Conservation (phyloP, 306 rosid species). For the Morella rubra region DNA sequence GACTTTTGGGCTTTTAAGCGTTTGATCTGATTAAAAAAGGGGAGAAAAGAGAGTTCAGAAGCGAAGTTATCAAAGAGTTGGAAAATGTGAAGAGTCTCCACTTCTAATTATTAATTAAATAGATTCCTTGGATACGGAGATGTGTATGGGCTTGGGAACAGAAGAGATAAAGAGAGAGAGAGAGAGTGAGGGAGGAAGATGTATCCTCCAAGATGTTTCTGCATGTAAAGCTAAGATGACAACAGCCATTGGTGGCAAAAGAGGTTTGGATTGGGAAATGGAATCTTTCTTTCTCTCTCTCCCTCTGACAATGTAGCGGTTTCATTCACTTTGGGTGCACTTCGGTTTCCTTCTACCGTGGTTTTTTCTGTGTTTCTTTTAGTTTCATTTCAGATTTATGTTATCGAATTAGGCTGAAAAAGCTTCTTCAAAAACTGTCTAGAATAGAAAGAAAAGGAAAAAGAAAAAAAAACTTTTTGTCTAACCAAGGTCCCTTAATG, state of each 20-base stretch:
- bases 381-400: slow-evolving; percentile 3
- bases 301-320: slow-evolving; percentile 30
- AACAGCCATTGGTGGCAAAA: neutral
- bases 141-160: slow-evolving; percentile 73
- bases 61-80: slow-evolving; percentile 42
- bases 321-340: slow-evolving; percentile 21
- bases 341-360: slow-evolving; percentile 9
- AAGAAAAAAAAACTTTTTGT: too few species aligned
- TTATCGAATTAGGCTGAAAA: too few species aligned
- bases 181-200: slow-evolving; percentile 13
- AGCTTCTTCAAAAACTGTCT: too few species aligned
- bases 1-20: slow-evolving; percentile 17
- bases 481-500: neutral
- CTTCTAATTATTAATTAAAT: slow-evolving; percentile 40
- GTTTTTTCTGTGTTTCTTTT: neutral
- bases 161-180: slow-evolving; percentile 41
- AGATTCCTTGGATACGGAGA: slow-evolving; percentile 33
- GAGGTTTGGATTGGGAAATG: slow-evolving; percentile 1
- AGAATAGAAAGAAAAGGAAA: too few species aligned
- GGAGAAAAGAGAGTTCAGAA: slow-evolving; percentile 40
- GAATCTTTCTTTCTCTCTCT: slow-evolving; percentile 22
- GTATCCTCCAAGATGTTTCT: neutral
- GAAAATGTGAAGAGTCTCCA: slow-evolving; percentile 46
- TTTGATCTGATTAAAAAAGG: slow-evolving; percentile 38
- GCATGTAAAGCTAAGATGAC: neutral